A percentile compares a stretch with the other conserved stretches of the same genome.
phyloP scores from a whole-genome alignment of 208 protist species.

The Herpetomonas muscarum region DNA sequence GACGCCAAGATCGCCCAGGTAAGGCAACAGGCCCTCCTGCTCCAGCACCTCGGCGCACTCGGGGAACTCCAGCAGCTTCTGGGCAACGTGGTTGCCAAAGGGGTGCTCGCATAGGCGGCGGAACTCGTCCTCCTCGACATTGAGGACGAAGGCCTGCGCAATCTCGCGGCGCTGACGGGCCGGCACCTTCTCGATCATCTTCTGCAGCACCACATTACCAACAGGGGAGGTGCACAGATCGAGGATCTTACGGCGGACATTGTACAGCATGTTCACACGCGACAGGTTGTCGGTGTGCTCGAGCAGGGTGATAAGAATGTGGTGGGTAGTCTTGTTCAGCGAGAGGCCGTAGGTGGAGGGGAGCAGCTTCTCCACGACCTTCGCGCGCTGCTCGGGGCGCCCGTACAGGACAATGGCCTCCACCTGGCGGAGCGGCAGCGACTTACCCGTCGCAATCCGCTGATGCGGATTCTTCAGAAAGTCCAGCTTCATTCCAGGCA shows the following conservation, averaged over 20 bases:
- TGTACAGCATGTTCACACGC: slow-evolving; percentile 78
- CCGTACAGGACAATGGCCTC: slow-evolving; percentile 86
- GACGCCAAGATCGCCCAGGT: slow-evolving; percentile 28
- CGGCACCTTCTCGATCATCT: slow-evolving; percentile 74
- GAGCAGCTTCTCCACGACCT: slow-evolving; percentile 79
- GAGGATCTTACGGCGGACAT: slow-evolving; percentile 69
- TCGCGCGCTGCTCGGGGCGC: slow-evolving; percentile 70
- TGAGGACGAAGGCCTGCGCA: slow-evolving; percentile 78
- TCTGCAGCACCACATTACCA: slow-evolving; percentile 79
- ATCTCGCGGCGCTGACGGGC: slow-evolving; percentile 73
- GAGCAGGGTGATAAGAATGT: slow-evolving; percentile 71
- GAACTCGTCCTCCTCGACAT: slow-evolving; percentile 76
- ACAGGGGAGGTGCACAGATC: slow-evolving; percentile 67
- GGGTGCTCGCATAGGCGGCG: slow-evolving; percentile 63
- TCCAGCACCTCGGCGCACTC: slow-evolving; percentile 61
- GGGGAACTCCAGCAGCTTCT: slow-evolving; percentile 77
- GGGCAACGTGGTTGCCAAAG: slow-evolving; percentile 85
- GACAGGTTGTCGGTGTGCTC: slow-evolving; percentile 73
- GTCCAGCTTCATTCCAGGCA: slow-evolving; percentile 76
- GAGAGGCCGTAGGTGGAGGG: slow-evolving; percentile 65
- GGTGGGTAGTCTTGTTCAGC: slow-evolving; percentile 71
- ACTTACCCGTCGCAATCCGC: slow-evolving; percentile 71
- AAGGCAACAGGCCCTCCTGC: slow-evolving; percentile 29
- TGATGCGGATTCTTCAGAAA: slow-evolving; percentile 88
- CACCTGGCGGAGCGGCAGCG: slow-evolving; percentile 81